phyloP scores from a whole-genome alignment of 2,329 filamentous ascomycete species.

The Coniochaeta sp. region DNA sequence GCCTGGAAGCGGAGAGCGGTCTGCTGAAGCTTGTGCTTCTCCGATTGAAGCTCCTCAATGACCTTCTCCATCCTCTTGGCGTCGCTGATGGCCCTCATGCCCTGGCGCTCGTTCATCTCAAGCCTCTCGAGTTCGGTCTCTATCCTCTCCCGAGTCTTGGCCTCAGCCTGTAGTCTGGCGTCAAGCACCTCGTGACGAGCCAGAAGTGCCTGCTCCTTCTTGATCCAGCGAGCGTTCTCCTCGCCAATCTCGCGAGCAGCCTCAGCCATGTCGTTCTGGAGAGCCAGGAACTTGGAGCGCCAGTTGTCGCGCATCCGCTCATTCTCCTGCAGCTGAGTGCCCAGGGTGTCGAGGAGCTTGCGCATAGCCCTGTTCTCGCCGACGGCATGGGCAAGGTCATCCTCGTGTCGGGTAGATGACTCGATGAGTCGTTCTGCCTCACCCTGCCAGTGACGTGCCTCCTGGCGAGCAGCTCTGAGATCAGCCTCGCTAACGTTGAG shows the following conservation, averaged over 20 bases:
- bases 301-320: slow-evolving; percentile 77
- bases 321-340: slow-evolving; percentile 77
- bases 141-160: slow-evolving; percentile 59
- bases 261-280: slow-evolving; percentile 81
- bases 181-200: slow-evolving; percentile 77
- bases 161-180: slow-evolving; percentile 67
- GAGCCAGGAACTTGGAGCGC: slow-evolving; percentile 72
- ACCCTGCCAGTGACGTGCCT: slow-evolving; percentile 52
- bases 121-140: slow-evolving; percentile 61
- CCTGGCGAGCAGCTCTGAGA: slow-evolving; percentile 46
- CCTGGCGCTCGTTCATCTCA: slow-evolving; percentile 56
- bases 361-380: slow-evolving; percentile 67
- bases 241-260: slow-evolving; percentile 74
- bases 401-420: slow-evolving; percentile 38
- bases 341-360: slow-evolving; percentile 65
- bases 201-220: slow-evolving; percentile 71
- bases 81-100: slow-evolving; percentile 57
- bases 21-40: slow-evolving; percentile 68
- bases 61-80: slow-evolving; percentile 52
- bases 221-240: slow-evolving; percentile 73
- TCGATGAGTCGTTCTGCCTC: slow-evolving; percentile 56
- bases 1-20: slow-evolving; percentile 64
- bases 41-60: slow-evolving; percentile 50
- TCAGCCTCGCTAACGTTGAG: slow-evolving; percentile 47
- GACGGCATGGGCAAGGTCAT: slow-evolving; percentile 39